Base-by-base conservation (phyloP, 768 basidiomycete species). In the Cyclocybe aegerita region DNA sequence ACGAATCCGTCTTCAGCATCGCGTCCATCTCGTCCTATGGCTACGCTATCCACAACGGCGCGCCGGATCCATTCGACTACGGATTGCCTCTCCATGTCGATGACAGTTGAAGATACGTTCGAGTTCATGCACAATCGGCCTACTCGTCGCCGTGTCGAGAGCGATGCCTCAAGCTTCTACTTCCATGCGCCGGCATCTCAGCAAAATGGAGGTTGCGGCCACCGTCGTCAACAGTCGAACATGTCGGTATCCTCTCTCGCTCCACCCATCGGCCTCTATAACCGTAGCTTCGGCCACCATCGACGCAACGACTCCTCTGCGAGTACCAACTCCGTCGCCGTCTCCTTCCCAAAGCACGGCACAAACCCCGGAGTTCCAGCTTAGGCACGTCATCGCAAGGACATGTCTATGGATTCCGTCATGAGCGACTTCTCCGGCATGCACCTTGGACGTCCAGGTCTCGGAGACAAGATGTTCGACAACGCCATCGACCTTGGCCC, bases 391-490 rank as follows among this genome's bases (percentile, higher is more conserved):
- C 84, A 86, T 52, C 74, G 71, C 3, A 76, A 75, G 12, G 79
- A 86, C 23, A 57, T 64, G 31, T 89, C 87, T 0, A 62, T 77
- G 1, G 89, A 91, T 54, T 91, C 89, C 0, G 64, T 81, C 30
- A 66, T 76, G 60, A 90, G 86, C 56, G 83, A 87, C 40, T 79
- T 78, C 53, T 83, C 86, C 9, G 73, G 67, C 3, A 65, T 72
- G 56, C 71, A 77, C 14, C 65, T 87, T 0, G 82, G 77, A 1
- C 78, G 90, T 8, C 90, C 90, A 1, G 88, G 84, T 3, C 63
- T 92, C 3, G 90, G 90, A 0, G 90, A 93, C 65, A 93, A 91
- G 77, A 93, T 93, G 90, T 88, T 93, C 54, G 83, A 87, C 34
- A 82, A 75, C 10, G 64, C 57, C 6, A 81, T 80, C 33, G 75